Conservation (phyloP, 495 filamentous ascomycete species). For the Staphylotrichum longicolle region DNA sequence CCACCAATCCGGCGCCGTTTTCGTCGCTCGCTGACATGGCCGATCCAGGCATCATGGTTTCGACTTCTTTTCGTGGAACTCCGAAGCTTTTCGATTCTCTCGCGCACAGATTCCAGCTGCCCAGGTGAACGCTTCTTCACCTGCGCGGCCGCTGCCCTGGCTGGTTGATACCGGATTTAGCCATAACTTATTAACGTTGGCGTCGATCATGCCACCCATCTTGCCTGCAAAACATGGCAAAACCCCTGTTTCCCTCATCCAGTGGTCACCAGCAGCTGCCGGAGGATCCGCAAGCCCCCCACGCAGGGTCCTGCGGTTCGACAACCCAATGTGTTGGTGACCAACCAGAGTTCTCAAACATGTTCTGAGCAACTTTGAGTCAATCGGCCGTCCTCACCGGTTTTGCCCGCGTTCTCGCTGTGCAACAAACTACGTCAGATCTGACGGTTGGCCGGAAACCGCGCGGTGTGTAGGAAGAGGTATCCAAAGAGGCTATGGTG, state of each 20-base stretch:
- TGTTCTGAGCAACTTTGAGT: neutral
- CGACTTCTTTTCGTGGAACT: slow-evolving; percentile 1
- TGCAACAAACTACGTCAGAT: slow-evolving; percentile 14
- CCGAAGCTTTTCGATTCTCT: neutral
- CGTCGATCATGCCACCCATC: slow-evolving; percentile 12
- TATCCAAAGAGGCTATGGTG: slow-evolving; percentile 17
- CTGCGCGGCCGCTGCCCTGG: no score
- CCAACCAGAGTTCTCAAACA: slow-evolving; percentile 5
- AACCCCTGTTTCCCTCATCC: slow-evolving; percentile 9
- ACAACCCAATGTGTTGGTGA: slow-evolving; percentile 1
- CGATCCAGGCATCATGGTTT: slow-evolving; percentile 13
- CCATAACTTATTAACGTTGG: neutral
- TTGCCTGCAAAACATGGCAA: slow-evolving; percentile 10
- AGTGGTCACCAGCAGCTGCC: slow-evolving; percentile 6
- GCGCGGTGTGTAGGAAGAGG: neutral
- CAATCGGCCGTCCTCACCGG: neutral
- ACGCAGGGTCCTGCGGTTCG: slow-evolving; percentile 2
- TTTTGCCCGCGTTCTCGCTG: neutral
- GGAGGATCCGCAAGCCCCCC: slow-evolving; percentile 14
- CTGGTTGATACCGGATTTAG: slow-evolving; percentile 17
- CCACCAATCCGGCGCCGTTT: slow-evolving; percentile 6
- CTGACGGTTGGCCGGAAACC: slow-evolving; percentile 5
- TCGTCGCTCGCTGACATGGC: slow-evolving; percentile 20
- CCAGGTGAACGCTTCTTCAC: no score
- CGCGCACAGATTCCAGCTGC: no score